A percentile compares a stretch with the other conserved stretches of the same genome.
Evolutionary conservation across 306 rosid genomes (phyloP).

Genomic region (Morella rubra): DNA sequence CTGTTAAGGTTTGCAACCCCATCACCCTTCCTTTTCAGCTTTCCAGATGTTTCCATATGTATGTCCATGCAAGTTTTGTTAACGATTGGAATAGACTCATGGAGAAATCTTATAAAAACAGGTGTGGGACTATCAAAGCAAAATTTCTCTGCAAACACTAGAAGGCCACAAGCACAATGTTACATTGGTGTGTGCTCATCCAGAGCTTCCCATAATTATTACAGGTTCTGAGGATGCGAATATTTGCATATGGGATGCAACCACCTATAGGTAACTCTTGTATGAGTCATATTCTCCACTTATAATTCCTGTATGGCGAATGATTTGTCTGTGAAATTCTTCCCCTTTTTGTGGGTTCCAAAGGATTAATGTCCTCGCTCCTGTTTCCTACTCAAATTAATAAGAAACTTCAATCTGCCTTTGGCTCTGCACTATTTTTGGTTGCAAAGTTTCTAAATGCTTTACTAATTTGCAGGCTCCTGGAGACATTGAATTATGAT

Average conservation of each 20-base stretch:
- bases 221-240: slow-evolving; percentile 46
- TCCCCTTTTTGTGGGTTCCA: too few species aligned
- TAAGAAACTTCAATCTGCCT: not conserved
- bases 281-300: not conserved
- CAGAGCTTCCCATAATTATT: slow-evolving; percentile 39
- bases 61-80: too few species aligned
- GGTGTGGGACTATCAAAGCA: slow-evolving; percentile 43
- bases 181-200: slow-evolving; percentile 33
- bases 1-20: slow-evolving; percentile 28
- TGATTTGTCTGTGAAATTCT: too few species aligned
- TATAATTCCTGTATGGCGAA: not conserved
- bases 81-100: not conserved
- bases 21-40: not conserved
- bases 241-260: slow-evolving; percentile 32
- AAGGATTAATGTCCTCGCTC: too few species aligned
- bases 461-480: slow-evolving; percentile 28
- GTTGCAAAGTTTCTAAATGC: not conserved
- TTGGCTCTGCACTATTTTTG: not conserved
- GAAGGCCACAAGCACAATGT: slow-evolving; percentile 44
- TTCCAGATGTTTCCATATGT: not conserved
- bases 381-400: too few species aligned
- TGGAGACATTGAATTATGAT: slow-evolving; percentile 36
- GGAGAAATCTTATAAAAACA: slow-evolving; percentile 1
- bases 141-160: slow-evolving; percentile 33
- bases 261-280: slow-evolving; percentile 24